Percentiles rank a stretch among this genome's conserved stretches.
Conservation (phyloP, 305 asterid species). For the Striga hermonthica region DNA sequence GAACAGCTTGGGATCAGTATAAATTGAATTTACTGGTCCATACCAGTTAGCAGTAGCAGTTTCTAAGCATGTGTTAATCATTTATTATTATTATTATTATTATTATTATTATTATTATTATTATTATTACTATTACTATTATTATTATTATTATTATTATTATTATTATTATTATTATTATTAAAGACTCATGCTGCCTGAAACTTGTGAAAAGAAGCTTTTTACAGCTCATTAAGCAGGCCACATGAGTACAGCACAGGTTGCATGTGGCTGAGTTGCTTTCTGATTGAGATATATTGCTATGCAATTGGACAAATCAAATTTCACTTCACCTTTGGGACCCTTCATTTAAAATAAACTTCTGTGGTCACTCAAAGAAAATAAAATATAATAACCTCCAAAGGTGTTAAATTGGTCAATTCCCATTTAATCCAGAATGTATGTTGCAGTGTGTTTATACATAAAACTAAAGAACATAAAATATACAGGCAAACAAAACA, state of each 20-base stretch:
- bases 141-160: no score
- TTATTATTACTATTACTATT: no score
- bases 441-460: neutral
- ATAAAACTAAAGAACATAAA: neutral
- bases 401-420: neutral
- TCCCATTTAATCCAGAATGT: neutral
- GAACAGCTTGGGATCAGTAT: conserved; percentile 29
- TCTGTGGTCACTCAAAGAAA: no score
- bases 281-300: no score
- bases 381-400: neutral
- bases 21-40: conserved; percentile 28
- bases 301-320: neutral
- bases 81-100: neutral
- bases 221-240: neutral
- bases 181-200: neutral
- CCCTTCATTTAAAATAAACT: neutral
- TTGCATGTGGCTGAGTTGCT: no score
- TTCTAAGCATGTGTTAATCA: neutral
- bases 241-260: no score
- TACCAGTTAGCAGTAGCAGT: conserved; percentile 29
- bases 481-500: conserved; percentile 1
- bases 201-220: neutral
- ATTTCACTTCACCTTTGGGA: neutral
- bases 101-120: no score
- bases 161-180: no score